Conservation (phyloP, 495 filamentous ascomycete species). For the Penicillium maclennaniae region DNA sequence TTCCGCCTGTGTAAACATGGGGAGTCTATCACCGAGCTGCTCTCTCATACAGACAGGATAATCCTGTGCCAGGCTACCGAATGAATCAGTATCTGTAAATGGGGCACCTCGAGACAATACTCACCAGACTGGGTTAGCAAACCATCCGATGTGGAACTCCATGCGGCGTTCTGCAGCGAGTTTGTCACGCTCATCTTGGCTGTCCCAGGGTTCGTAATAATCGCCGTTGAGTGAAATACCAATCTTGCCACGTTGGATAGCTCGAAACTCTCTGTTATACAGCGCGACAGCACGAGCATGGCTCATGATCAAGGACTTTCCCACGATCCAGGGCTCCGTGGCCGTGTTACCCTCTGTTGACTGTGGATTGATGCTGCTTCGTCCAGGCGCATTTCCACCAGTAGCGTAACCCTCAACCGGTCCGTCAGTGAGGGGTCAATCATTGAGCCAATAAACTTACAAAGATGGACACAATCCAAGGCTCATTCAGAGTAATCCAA, state of each 20-base stretch:
- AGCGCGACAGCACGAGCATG: slow-evolving; percentile 36
- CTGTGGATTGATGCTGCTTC: slow-evolving; percentile 15
- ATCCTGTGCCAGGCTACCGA: slow-evolving; percentile 50
- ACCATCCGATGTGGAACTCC: slow-evolving; percentile 48
- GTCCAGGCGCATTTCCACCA: slow-evolving; percentile 15
- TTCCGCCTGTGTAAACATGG: slow-evolving; percentile 57
- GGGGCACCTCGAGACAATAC: not conserved
- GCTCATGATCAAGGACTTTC: slow-evolving; percentile 35
- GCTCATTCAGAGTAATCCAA: slow-evolving; percentile 51
- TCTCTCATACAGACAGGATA: slow-evolving; percentile 65
- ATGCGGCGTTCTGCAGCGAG: slow-evolving; percentile 39
- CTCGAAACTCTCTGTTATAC: slow-evolving; percentile 36
- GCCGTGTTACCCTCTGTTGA: slow-evolving; percentile 26
- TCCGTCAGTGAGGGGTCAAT: not conserved
- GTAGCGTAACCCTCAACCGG: slow-evolving; percentile 9
- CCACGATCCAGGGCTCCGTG: slow-evolving; percentile 43
- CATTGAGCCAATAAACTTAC: slow-evolving; percentile 6
- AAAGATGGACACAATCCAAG: slow-evolving; percentile 39
- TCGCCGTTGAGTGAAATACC: slow-evolving; percentile 43
- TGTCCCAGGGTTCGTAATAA: slow-evolving; percentile 45
- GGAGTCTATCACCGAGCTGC: slow-evolving; percentile 63
- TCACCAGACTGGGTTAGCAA: slow-evolving; percentile 58
- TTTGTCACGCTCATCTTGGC: slow-evolving; percentile 25
- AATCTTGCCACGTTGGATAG: slow-evolving; percentile 22
- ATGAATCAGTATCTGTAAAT: slow-evolving; percentile 6